Evolutionary conservation across 73 alveolate genomes (phyloP).

Genomic region (Tetrahymena malaccensis): DNA sequence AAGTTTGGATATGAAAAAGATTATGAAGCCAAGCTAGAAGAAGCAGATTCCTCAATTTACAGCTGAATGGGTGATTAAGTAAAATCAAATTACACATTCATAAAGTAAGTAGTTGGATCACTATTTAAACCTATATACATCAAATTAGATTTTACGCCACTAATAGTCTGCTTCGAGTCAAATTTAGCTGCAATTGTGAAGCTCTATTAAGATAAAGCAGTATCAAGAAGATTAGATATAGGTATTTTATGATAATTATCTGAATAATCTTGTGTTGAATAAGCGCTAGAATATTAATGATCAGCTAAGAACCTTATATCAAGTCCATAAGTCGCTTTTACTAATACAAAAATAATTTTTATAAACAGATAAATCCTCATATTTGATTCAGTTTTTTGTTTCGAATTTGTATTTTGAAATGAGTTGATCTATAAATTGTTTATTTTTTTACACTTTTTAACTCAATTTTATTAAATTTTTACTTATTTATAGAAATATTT

Average conservation of each 20-base stretch:
- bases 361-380: too few relatives aligned
- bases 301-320: neutral
- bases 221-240: neutral
- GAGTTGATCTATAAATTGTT: too few relatives aligned
- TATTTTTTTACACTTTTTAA: neutral
- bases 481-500: too few relatives aligned
- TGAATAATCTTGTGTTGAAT: neutral
- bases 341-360: neutral
- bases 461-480: neutral
- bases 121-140: neutral
- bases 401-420: neutral
- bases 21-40: neutral
- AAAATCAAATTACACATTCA: neutral
- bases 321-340: too few relatives aligned
- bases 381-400: too few relatives aligned
- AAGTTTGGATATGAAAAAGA: neutral
- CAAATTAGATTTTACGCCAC: neutral
- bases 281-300: neutral
- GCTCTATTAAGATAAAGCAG: neutral
- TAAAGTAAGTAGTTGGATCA: neutral
- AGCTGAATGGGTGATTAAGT: neutral
- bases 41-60: neutral
- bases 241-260: neutral
- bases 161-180: neutral
- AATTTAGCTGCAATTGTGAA: neutral